Conservation (phyloP, 2,329 filamentous ascomycete species). For the Aspergillus japonicus region DNA sequence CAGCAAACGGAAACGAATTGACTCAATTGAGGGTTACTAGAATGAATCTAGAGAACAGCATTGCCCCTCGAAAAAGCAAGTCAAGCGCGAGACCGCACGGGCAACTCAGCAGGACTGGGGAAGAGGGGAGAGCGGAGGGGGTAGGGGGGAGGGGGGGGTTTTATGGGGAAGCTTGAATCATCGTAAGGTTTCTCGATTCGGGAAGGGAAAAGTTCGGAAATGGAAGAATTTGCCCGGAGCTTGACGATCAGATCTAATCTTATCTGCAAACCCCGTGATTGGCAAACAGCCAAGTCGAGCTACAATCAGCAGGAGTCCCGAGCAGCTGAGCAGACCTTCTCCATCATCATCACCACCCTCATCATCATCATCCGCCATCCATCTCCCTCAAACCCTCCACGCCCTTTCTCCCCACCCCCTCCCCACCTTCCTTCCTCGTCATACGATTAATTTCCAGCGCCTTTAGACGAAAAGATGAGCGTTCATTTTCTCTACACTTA, state of each 20-base stretch:
- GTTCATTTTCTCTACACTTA: constrained; percentile 19
- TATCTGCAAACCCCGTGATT: constrained; percentile 34
- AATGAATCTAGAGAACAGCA: not conserved
- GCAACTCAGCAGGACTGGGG: not conserved
- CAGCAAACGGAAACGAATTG: not conserved
- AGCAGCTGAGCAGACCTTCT: not conserved
- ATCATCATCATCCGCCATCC: constrained; percentile 10
- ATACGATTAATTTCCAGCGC: not conserved
- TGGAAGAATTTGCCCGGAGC: constrained; percentile 21
- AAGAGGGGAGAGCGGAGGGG: not conserved
- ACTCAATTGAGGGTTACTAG: not conserved
- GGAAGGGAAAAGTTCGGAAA: constrained; percentile 4
- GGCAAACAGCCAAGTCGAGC: constrained; percentile 14
- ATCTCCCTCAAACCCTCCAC: not conserved
- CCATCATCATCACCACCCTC: constrained; percentile 4
- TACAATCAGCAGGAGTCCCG: constrained; percentile 1
- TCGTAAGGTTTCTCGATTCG: constrained; percentile 8
- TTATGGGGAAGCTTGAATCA: constrained; percentile 8
- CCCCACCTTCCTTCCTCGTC: not conserved
- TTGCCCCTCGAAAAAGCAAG: constrained; percentile 3
- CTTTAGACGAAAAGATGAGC: constrained; percentile 21
- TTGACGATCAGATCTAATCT: constrained; percentile 42
- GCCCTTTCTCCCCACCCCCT: constrained; percentile 7
- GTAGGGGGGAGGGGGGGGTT: not conserved
- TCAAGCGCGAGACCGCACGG: not conserved